These are phyloP conservation scores for Rhodamnia rubescens DNA, from an alignment of 345 rosid species.

Conservation along the genomic window DNA sequence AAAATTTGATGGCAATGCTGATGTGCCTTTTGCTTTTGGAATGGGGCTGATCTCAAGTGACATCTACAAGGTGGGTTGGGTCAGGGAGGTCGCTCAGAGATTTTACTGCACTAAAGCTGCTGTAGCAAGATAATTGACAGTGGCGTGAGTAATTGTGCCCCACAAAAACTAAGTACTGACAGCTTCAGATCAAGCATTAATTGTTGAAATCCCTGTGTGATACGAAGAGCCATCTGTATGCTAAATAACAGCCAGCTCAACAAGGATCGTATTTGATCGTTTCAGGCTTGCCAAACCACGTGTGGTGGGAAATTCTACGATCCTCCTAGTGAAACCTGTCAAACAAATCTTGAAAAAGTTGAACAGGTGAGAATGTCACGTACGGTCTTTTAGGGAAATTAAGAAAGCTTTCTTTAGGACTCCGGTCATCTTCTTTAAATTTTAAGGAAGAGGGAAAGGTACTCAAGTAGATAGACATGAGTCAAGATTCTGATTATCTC, in stretches of 20 bases:
- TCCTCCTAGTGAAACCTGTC: conserved; percentile 2
- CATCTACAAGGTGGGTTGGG: conserved; percentile 5
- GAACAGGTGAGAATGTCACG: conserved; percentile 7
- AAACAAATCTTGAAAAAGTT: neutral
- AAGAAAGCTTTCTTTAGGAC: neutral
- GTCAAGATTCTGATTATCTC: neutral
- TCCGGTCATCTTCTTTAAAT: neutral
- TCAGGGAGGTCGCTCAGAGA: neutral
- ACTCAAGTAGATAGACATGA: neutral
- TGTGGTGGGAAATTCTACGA: conserved; percentile 24
- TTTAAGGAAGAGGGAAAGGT: neutral
- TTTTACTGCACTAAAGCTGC: neutral
- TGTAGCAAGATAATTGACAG: neutral
- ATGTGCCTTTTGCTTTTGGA: conserved; percentile 24
- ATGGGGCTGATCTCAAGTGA: conserved; percentile 33
- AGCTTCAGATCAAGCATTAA: neutral
- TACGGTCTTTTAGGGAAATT: neutral
- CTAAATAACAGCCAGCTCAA: neutral
- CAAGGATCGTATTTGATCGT: neutral
- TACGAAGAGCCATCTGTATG: neutral
- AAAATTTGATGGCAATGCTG: conserved; percentile 11
- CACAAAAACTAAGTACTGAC: neutral
- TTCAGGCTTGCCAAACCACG: conserved; percentile 16
- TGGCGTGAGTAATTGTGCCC: neutral
- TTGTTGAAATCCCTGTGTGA: neutral